Evolutionary conservation across 1,284 basidiomycete species (phyloP).

Genomic region (Afroboletus lepidellus): DNA sequence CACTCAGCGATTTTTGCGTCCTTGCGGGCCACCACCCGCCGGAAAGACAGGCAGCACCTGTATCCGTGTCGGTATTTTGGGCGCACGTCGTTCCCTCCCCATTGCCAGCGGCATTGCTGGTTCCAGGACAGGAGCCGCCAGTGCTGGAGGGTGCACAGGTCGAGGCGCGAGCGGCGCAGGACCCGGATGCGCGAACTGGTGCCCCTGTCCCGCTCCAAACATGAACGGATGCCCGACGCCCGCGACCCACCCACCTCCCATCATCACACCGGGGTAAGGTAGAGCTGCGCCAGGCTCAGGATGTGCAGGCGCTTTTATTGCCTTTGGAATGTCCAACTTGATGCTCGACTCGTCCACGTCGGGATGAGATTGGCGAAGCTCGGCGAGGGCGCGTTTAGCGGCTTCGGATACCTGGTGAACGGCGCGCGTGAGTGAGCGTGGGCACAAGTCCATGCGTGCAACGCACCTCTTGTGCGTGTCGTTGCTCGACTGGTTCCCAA

Average conservation of each 20-base stretch:
- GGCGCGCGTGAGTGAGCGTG: neutral
- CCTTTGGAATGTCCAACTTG: constrained; percentile 56
- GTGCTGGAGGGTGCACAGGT: neutral
- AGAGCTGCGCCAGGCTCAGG: too few species aligned
- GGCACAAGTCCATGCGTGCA: neutral
- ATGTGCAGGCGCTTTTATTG: constrained; percentile 19
- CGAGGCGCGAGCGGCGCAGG: neutral
- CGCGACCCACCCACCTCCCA: neutral
- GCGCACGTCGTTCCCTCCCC: neutral
- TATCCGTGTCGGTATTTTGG: neutral
- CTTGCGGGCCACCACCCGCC: constrained; percentile 6
- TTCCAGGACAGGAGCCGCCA: neutral
- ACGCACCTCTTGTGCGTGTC: constrained; percentile 64
- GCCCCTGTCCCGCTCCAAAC: constrained; percentile 16
- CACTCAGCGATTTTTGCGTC: constrained; percentile 9
- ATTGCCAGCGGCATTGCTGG: constrained; percentile 3
- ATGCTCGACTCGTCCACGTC: constrained; percentile 54
- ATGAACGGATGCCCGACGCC: constrained; percentile 1
- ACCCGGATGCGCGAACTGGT: constrained; percentile 13
- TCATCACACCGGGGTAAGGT: too few species aligned
- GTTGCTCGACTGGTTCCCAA: constrained; percentile 68
- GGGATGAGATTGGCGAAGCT: constrained; percentile 56
- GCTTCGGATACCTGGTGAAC: constrained; percentile 62
- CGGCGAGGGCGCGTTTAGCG: constrained; percentile 59
- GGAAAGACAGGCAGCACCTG: neutral